Conservation (phyloP, 2,329 filamentous ascomycete species). For the Aspergillus sp. region DNA sequence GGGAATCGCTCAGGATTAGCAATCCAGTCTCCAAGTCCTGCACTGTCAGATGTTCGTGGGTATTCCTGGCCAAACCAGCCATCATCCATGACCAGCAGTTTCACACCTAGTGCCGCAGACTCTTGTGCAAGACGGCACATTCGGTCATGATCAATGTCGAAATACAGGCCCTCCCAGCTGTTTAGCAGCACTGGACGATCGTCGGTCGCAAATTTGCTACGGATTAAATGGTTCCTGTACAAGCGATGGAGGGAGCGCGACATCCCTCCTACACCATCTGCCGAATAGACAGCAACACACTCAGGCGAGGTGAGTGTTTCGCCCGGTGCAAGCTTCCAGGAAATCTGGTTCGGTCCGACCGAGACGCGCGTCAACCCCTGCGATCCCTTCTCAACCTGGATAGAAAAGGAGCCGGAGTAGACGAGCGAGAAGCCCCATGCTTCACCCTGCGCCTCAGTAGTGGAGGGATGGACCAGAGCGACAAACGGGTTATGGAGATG, state of each 20-base stretch:
- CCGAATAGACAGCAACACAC: slow-evolving; percentile 62
- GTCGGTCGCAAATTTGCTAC: slow-evolving; percentile 54
- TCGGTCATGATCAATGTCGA: slow-evolving; percentile 57
- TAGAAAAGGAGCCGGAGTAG: slow-evolving; percentile 63
- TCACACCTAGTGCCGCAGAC: slow-evolving; percentile 59
- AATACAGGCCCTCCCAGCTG: slow-evolving; percentile 65
- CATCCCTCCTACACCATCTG: slow-evolving; percentile 60
- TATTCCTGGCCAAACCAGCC: slow-evolving; percentile 66
- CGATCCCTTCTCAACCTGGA: slow-evolving; percentile 62
- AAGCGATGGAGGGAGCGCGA: slow-evolving; percentile 62
- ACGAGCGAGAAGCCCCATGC: slow-evolving; percentile 66
- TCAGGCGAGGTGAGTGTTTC: slow-evolving; percentile 62
- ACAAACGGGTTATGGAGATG: slow-evolving; percentile 67
- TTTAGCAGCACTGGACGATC: slow-evolving; percentile 60
- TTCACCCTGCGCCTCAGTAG: slow-evolving; percentile 61
- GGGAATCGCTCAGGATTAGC: slow-evolving; percentile 61
- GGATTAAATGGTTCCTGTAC: slow-evolving; percentile 61
- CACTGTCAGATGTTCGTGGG: slow-evolving; percentile 57
- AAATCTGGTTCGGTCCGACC: slow-evolving; percentile 60
- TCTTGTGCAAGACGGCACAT: slow-evolving; percentile 32
- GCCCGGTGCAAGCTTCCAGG: slow-evolving; percentile 57
- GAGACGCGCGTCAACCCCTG: slow-evolving; percentile 62
- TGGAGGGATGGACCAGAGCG: slow-evolving; percentile 54
- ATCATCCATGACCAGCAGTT: slow-evolving; percentile 65
- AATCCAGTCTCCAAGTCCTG: slow-evolving; percentile 64